Evolutionary conservation across 768 basidiomycete species (phyloP).

Genomic region (Calocera cornea): DNA sequence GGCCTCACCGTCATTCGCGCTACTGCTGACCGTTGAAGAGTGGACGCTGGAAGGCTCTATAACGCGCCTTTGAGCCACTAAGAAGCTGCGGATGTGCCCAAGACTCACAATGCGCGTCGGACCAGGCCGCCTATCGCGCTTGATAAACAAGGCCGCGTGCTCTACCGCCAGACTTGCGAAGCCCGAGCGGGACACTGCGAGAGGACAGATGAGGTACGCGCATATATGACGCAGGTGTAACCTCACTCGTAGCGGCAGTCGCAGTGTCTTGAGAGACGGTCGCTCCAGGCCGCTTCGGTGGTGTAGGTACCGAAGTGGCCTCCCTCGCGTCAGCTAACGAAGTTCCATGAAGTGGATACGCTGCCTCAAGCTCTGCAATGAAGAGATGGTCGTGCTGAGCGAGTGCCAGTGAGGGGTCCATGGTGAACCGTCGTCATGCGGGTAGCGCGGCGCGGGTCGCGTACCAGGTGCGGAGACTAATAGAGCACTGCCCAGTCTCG

Average conservation of each 20-base stretch:
- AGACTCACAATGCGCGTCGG: not conserved
- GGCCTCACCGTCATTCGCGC: not conserved
- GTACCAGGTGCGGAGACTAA: not conserved
- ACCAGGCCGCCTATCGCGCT: not conserved
- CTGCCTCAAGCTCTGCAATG: not conserved
- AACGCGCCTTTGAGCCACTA: not conserved
- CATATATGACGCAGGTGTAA: too few species aligned
- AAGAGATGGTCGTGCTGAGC: not conserved
- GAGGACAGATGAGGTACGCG: too few species aligned
- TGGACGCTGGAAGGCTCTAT: not conserved
- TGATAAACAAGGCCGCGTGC: not conserved
- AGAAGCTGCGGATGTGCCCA: not conserved
- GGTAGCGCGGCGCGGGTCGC: not conserved
- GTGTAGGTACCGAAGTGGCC: not conserved
- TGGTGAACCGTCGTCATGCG: too few species aligned
- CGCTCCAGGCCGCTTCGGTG: not conserved
- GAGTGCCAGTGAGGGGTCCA: not conserved
- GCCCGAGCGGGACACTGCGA: too few species aligned
- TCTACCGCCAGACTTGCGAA: not conserved
- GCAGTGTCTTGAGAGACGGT: not conserved
- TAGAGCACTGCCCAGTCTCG: too few species aligned
- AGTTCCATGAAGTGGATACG: not conserved
- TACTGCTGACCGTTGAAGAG: not conserved
- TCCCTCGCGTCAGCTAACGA: not conserved
- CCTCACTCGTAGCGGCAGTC: too few species aligned